Conservation (phyloP, 805 yeast genomes). For the Jamesozyma rosinii region DNA sequence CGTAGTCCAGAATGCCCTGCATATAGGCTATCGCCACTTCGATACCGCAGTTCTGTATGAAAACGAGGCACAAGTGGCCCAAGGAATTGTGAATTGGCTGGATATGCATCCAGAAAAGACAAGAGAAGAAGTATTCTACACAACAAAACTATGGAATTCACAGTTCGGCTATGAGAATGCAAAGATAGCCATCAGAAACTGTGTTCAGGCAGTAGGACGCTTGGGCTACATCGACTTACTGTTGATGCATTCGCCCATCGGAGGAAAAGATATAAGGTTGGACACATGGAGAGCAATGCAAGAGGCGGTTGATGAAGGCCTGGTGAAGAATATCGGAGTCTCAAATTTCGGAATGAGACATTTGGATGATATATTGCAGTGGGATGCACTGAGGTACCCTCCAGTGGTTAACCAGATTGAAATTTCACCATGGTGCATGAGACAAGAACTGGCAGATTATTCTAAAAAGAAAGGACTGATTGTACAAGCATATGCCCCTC, state of each 20-base stretch:
- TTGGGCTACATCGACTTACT: slow-evolving; percentile 65
- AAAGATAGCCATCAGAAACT: slow-evolving; percentile 46
- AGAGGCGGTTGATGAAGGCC: slow-evolving; percentile 53
- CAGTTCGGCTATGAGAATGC: slow-evolving; percentile 54
- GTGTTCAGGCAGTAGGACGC: slow-evolving; percentile 42
- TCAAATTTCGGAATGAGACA: slow-evolving; percentile 61
- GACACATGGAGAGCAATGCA: slow-evolving; percentile 68
- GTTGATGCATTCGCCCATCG: slow-evolving; percentile 56
- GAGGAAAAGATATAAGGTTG: slow-evolving; percentile 40
- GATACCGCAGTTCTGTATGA: slow-evolving; percentile 64
- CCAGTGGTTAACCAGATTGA: slow-evolving; percentile 81
- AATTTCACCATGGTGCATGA: slow-evolving; percentile 75
- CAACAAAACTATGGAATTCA: slow-evolving; percentile 67
- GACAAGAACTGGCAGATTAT: slow-evolving; percentile 52
- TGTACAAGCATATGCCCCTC: slow-evolving; percentile 74
- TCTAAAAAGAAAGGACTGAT: slow-evolving; percentile 46
- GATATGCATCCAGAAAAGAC: slow-evolving; percentile 36
- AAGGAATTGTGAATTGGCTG: slow-evolving; percentile 48
- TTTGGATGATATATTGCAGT: slow-evolving; percentile 48
- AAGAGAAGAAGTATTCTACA: slow-evolving; percentile 45
- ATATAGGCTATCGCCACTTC: slow-evolving; percentile 61
- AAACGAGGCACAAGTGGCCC: slow-evolving; percentile 54
- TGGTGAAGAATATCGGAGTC: slow-evolving; percentile 63
- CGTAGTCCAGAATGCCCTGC: slow-evolving; percentile 48
- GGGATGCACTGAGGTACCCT: slow-evolving; percentile 44